Base-by-base conservation (phyloP, 495 filamentous ascomycete species). In the Podospora bellae-mahoneyi region DNA sequence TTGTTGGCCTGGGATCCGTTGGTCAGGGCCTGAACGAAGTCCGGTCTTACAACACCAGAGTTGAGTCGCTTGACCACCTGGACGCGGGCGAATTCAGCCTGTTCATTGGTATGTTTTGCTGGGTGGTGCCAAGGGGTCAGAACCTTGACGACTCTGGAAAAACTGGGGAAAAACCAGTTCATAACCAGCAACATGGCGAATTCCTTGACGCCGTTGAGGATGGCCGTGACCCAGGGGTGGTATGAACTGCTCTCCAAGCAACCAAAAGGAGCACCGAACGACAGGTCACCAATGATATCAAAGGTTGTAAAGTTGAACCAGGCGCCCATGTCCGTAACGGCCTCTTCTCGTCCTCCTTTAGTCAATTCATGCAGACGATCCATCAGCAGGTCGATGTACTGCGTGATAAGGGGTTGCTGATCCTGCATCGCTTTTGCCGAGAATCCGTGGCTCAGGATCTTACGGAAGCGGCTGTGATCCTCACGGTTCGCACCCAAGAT, bases 271-370 rank as follows among this genome's bases (percentile, higher is more conserved):
- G 85, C 80, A 0, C 86, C 87, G 64, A 89, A 86, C 0, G 81
- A 77, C 4, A 90, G 72, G 67, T 89, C 84, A 0, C 86, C 86
- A 57, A 88, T 86, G 20, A 89, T 77, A 65, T 88, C 87, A 64
- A 88, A 89, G 0, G 86, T 87, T 13, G 78, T 79, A 44, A 75
- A 87, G 60, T 86, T 88, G 66, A 80, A 84, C 86, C 85, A 88
- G 10, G 81, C 70, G 2, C 68, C 67, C 68, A 84, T 70, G 26
- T 83, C 70, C 3, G 77, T 71, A 13, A 67, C 62, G 2, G 16
- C 4, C 23, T 4, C 48, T 34, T 15, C 15, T 66, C 71, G 16
- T 57, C 34, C 10, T 20, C 18, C 26, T 13, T 15, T 28, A 28
- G 32, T 61, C 10, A 75, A 62, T 56, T 78, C 78, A 3, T 72